Conservation (phyloP, 78 protist genomes). For the Anaeramoeba flamelloides region DNA sequence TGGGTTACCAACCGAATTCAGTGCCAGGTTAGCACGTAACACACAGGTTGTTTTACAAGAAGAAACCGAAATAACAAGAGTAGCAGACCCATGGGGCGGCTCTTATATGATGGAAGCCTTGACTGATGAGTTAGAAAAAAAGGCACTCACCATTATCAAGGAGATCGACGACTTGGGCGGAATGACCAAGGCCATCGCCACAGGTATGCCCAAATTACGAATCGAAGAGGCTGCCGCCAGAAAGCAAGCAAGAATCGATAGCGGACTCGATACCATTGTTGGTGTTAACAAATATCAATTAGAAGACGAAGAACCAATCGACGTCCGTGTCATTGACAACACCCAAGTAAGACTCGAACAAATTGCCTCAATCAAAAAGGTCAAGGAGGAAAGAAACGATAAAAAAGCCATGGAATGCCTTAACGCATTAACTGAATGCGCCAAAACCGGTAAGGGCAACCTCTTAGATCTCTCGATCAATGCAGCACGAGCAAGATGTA, state of each 20-base stretch:
- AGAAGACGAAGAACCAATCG: constrained; percentile 42
- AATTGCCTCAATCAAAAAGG: neutral
- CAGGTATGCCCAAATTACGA: constrained; percentile 74
- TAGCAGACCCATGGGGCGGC: constrained; percentile 87
- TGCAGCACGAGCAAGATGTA: constrained; percentile 66
- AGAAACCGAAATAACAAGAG: constrained; percentile 5
- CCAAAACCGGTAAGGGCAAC: constrained; percentile 15
- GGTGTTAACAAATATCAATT: constrained; percentile 80
- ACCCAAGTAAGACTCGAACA: constrained; percentile 35
- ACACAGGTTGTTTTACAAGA: constrained; percentile 63
- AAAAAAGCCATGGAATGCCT: constrained; percentile 1
- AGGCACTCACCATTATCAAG: constrained; percentile 22
- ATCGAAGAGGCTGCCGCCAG: constrained; percentile 84
- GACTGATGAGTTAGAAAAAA: constrained; percentile 45
- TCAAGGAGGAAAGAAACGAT: too few relatives aligned
- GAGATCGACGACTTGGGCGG: constrained; percentile 38
- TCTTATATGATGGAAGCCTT: constrained; percentile 79
- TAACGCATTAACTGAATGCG: neutral
- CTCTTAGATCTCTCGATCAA: constrained; percentile 46
- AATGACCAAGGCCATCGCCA: constrained; percentile 24
- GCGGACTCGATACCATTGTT: constrained; percentile 65
- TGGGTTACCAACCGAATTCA: constrained; percentile 81
- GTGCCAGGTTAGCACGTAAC: constrained; percentile 85
- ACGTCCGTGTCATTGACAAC: constrained; percentile 57
- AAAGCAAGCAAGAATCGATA: constrained; percentile 75